These are phyloP conservation scores for Polyporus arcularius DNA, from an alignment of 768 basidiomycete species.

Conservation along the genomic window DNA sequence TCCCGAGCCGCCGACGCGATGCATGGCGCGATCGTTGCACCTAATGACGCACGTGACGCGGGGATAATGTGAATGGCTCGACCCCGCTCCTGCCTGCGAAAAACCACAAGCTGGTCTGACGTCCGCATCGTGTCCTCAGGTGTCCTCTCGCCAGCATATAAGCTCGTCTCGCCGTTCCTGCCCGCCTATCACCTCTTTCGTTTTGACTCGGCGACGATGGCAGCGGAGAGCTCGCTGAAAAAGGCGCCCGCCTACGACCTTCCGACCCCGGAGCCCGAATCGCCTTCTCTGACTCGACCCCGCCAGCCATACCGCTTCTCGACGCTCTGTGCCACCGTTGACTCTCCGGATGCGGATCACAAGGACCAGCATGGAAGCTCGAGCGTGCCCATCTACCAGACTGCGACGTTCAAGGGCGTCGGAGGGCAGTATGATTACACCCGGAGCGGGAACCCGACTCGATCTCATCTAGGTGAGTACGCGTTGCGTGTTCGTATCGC, in stretches of 20 bases:
- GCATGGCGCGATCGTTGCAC: slow-evolving; percentile 18
- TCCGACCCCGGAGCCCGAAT: slow-evolving; percentile 82
- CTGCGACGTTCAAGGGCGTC: slow-evolving; percentile 96
- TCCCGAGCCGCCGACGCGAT: neutral
- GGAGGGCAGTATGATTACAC: slow-evolving; percentile 90
- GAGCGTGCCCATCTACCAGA: slow-evolving; percentile 97
- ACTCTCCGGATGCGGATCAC: slow-evolving; percentile 85
- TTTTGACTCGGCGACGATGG: slow-evolving; percentile 5
- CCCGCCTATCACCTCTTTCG: neutral
- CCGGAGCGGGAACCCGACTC: slow-evolving; percentile 94
- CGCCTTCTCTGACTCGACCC: slow-evolving; percentile 53
- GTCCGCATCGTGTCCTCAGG: neutral
- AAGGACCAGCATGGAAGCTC: slow-evolving; percentile 96
- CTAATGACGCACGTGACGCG: slow-evolving; percentile 16
- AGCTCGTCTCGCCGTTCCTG: neutral
- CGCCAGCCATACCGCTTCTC: slow-evolving; percentile 85
- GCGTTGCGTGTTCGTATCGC: neutral
- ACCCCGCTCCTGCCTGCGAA: slow-evolving; percentile 2
- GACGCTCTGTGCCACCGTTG: slow-evolving; percentile 90
- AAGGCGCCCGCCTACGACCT: slow-evolving; percentile 45
- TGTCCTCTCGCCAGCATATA: neutral
- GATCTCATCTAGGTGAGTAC: slow-evolving; percentile 86
- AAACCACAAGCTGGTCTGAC: slow-evolving; percentile 12
- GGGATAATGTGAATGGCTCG: slow-evolving; percentile 17
- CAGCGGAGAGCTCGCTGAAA: slow-evolving; percentile 6